Base-by-base conservation (phyloP, 2,329 filamentous ascomycete genomes). In the Colletotrichum sp. region DNA sequence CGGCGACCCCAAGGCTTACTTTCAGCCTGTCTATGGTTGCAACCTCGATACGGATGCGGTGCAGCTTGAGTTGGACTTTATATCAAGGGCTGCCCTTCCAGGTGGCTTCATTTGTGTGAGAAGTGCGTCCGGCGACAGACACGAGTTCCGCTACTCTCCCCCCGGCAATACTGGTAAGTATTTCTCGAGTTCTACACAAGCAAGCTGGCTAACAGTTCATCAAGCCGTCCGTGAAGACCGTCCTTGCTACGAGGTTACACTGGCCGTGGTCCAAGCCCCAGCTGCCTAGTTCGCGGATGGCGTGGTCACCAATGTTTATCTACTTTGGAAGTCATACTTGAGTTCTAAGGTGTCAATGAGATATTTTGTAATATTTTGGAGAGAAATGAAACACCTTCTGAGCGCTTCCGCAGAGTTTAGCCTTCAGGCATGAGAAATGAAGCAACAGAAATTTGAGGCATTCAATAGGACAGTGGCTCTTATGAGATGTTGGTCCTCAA, bases 111-210 rank as follows among this genome's bases (percentile, higher is more conserved):
- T 88, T 39, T 86, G 86, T 64, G 84, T 87, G 7, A 81, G 86
- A 48, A 75, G 74, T 32, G 83, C 84, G 2, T 84, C 83, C 6
- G 85, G 84, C 9, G 81, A 82, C 63, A 82, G 79, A 34, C 82
- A 85, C 55, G 86, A 88, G 71, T 87, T 87, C 78, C 84, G 86
- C 43, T 88, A 84, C 79, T 86, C 85, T 24, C 85, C 85, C 16
- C 82, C 83, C 2, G 83, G 82, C 16, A 87, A 85, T 61, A 80
- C 82, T 12, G 79, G 86, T 87, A 74, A 68, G 79, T 55, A 24
- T 69, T 14, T 3, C 13, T 24, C 12, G 13, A 21, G 18, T 67
- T 30, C 26, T 13, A 30, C 14, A 24, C n/a, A 21, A 14, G 32
- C 24, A 21, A n/a, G 26, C 8, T 32, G 36, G 13, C 66, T 73